Conservation (phyloP, 768 basidiomycete genomes). For the Holtermanniella nyarrowii region DNA sequence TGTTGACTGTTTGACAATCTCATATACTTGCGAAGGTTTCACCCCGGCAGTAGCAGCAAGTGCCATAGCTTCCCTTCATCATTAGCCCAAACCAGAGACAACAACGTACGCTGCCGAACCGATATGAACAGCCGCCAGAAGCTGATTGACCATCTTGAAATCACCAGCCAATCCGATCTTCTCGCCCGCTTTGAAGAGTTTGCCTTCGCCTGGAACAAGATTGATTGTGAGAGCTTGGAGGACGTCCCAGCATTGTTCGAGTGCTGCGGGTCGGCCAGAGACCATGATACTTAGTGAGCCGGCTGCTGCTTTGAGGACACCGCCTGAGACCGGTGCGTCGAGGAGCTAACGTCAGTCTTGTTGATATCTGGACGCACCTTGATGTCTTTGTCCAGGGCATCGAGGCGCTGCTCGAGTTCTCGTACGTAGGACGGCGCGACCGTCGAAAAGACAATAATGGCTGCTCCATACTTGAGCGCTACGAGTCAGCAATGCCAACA, state of each 20-base stretch:
- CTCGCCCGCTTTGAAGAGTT: slow-evolving; percentile 20
- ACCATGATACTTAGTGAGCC: slow-evolving; percentile 30
- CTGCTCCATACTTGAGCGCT: slow-evolving; percentile 21
- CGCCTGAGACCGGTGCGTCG: slow-evolving; percentile 33
- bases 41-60: slow-evolving; percentile 23
- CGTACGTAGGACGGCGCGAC: slow-evolving; percentile 25
- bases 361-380: slow-evolving; percentile 12
- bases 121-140: slow-evolving; percentile 30
- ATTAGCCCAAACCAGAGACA: background rate
- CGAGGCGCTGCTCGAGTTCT: slow-evolving; percentile 16
- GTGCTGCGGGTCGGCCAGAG: slow-evolving; percentile 16
- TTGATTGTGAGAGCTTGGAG: slow-evolving; percentile 23
- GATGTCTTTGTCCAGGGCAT: slow-evolving; percentile 23
- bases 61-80: slow-evolving; percentile 23
- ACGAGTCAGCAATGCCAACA: background rate
- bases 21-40: slow-evolving; percentile 26
- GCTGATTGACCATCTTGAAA: slow-evolving; percentile 37
- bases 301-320: slow-evolving; percentile 25
- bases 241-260: slow-evolving; percentile 17
- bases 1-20: slow-evolving; percentile 16
- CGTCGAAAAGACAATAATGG: slow-evolving; percentile 34
- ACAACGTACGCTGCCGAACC: slow-evolving; percentile 10
- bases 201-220: slow-evolving; percentile 9
- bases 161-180: slow-evolving; percentile 23
- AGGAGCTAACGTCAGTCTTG: slow-evolving; percentile 8